phyloP scores from a whole-genome alignment of 768 basidiomycete species.

The Kwoniella newhampshirensis region DNA sequence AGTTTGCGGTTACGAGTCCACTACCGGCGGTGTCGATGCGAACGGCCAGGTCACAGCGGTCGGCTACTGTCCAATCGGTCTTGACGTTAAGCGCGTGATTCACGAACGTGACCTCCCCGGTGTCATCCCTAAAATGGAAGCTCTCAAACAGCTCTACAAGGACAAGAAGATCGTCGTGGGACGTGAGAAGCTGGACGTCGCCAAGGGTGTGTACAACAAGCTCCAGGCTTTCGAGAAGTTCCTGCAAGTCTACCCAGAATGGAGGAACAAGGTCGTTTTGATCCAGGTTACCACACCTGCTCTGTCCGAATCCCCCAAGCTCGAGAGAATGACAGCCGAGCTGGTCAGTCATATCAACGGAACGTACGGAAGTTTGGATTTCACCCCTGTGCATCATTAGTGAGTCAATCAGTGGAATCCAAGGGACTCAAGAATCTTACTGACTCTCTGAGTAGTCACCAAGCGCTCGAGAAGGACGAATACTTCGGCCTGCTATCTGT shows the following conservation, averaged over 20 bases:
- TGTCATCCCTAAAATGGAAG: constrained; percentile 84
- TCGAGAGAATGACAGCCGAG: constrained; percentile 90
- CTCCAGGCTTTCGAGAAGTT: constrained; percentile 94
- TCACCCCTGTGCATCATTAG: constrained; percentile 98
- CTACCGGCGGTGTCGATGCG: constrained; percentile 70
- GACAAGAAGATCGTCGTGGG: constrained; percentile 99
- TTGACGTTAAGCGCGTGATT: constrained; percentile 86
- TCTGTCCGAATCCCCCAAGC: constrained; percentile 83
- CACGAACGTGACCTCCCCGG: constrained; percentile 75
- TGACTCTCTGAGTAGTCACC: constrained; percentile 64
- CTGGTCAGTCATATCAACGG: constrained; percentile 94
- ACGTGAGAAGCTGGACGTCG: constrained; percentile 95
- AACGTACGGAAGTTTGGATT: constrained; percentile 88
- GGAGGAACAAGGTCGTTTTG: constrained; percentile 73
- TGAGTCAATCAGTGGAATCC: constrained; percentile 56
- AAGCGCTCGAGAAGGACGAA: constrained; percentile 94
- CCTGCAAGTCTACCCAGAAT: constrained; percentile 87
- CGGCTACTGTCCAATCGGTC: constrained; percentile 89
- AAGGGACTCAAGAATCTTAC: not conserved
- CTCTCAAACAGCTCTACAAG: constrained; percentile 77
- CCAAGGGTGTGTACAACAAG: constrained; percentile 96
- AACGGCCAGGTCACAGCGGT: constrained; percentile 80
- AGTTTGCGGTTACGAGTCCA: constrained; percentile 91
- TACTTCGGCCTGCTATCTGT: constrained; percentile 92
- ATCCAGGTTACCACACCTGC: constrained; percentile 91